These are phyloP conservation scores for Penicillium sp. DNA, from an alignment of 2,329 filamentous ascomycete species.

Conservation along the genomic window DNA sequence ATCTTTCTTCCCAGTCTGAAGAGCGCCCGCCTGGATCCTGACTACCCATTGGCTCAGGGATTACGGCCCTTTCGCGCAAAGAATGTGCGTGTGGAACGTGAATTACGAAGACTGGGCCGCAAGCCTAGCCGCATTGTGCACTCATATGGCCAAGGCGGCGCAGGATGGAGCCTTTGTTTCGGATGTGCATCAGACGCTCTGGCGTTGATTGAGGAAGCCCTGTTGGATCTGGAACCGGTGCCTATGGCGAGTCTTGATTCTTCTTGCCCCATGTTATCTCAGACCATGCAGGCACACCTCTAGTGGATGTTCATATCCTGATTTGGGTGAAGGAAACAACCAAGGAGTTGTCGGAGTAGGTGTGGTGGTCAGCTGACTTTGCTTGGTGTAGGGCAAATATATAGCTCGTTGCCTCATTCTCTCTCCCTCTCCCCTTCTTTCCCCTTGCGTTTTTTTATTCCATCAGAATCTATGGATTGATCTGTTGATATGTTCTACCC, in stretches of 20 bases:
- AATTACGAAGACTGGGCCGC: conserved; percentile 11
- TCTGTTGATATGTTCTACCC: no score
- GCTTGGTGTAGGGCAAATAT: no score
- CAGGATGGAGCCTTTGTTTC: conserved; percentile 38
- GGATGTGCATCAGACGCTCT: neutral
- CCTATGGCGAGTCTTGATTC: neutral
- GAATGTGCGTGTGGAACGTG: conserved; percentile 47
- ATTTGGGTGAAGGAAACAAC: no score
- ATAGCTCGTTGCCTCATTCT: no score
- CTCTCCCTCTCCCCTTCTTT: no score
- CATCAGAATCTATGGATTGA: no score
- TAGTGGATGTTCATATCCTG: no score
- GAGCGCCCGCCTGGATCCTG: conserved; percentile 42
- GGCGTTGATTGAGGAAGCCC: neutral
- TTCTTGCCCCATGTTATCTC: no score
- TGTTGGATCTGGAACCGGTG: neutral
- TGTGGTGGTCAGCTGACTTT: no score
- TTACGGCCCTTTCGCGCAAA: conserved; percentile 40
- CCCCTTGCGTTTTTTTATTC: no score
- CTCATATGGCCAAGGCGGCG: conserved; percentile 49
- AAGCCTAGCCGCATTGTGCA: conserved; percentile 44
- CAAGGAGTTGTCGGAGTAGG: no score
- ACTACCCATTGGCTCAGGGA: conserved; percentile 49
- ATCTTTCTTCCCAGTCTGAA: conserved; percentile 45
- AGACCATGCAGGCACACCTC: no score